phyloP scores from a whole-genome alignment of 2,329 filamentous ascomycete genomes.

The Tolypocladium inflatum region DNA sequence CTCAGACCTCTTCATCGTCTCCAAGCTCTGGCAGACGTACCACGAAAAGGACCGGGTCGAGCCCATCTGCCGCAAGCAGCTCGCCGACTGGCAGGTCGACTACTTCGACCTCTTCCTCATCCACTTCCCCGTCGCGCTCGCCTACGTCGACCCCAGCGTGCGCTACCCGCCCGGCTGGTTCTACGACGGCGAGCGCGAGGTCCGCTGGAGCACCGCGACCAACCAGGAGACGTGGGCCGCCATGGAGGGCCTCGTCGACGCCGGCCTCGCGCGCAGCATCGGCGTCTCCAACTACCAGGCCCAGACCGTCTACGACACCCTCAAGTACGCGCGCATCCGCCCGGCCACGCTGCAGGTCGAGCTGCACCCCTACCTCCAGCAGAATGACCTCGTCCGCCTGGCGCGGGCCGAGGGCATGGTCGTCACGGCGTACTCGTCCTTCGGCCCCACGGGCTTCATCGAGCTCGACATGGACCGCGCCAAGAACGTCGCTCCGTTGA shows the following conservation, averaged over 20 bases:
- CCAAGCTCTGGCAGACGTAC: conserved; percentile 91
- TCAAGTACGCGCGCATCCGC: conserved; percentile 65
- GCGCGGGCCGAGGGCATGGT: conserved; percentile 61
- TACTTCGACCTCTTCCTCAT: conserved; percentile 88
- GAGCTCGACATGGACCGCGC: conserved; percentile 59
- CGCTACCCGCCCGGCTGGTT: conserved; percentile 76
- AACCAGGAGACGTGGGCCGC: conserved; percentile 77
- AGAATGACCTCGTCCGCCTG: conserved; percentile 60
- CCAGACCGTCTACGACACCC: conserved; percentile 67
- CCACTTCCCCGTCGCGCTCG: conserved; percentile 80
- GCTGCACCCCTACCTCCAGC: conserved; percentile 82
- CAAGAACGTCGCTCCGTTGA: conserved; percentile 55
- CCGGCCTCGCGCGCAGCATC: conserved; percentile 61
- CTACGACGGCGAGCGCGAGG: conserved; percentile 51
- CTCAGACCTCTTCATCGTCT: conserved; percentile 83
- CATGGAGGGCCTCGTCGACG: conserved; percentile 65
- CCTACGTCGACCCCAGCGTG: conserved; percentile 71
- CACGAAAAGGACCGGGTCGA: conserved; percentile 71
- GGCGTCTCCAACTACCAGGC: conserved; percentile 79
- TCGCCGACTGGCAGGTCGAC: conserved; percentile 73
- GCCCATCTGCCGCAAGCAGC: conserved; percentile 66
- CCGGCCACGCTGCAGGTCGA: conserved; percentile 79
- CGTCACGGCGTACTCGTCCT: conserved; percentile 77
- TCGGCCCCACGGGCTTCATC: conserved; percentile 69
- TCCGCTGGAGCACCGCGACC: conserved; percentile 56